Conservation (phyloP, 345 rosid genomes). For the Brassica incana region DNA sequence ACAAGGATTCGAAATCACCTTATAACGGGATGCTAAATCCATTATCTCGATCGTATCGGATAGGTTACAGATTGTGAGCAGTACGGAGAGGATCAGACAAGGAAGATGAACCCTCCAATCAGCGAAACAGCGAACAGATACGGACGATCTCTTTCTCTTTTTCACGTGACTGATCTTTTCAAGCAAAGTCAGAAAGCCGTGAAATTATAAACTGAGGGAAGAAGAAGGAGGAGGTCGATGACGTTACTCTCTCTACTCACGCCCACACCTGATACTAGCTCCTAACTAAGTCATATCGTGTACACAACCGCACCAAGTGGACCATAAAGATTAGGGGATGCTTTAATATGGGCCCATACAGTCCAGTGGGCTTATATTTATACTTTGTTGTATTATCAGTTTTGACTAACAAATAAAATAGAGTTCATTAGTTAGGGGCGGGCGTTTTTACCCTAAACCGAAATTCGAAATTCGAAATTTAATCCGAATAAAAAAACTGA, state of each 20-base stretch:
- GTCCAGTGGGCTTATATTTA: no score
- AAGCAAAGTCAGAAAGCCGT: constrained; percentile 37
- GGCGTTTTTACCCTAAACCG: no score
- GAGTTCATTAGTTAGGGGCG: no score
- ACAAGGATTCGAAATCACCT: not conserved
- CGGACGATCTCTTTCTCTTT: not conserved
- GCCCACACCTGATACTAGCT: constrained; percentile 21
- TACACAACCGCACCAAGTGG: not conserved
- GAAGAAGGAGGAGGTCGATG: constrained; percentile 6
- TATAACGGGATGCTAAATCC: constrained; percentile 89
- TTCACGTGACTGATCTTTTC: constrained; percentile 32
- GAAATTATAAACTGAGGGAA: not conserved
- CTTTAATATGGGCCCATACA: not conserved
- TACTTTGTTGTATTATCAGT: no score
- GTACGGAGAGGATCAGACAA: constrained; percentile 18
- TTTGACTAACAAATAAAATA: no score
- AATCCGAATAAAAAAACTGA: no score
- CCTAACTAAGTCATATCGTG: not conserved
- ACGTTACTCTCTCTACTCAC: not conserved
- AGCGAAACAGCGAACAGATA: constrained; percentile 13
- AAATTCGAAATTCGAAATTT: no score
- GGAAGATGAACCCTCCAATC: constrained; percentile 9
- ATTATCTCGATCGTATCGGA: constrained; percentile 38
- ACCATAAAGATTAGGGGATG: not conserved
- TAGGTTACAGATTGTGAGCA: constrained; percentile 13